phyloP scores from a whole-genome alignment of 2,329 filamentous ascomycete species.

The Microdochium trichocladiopsis region DNA sequence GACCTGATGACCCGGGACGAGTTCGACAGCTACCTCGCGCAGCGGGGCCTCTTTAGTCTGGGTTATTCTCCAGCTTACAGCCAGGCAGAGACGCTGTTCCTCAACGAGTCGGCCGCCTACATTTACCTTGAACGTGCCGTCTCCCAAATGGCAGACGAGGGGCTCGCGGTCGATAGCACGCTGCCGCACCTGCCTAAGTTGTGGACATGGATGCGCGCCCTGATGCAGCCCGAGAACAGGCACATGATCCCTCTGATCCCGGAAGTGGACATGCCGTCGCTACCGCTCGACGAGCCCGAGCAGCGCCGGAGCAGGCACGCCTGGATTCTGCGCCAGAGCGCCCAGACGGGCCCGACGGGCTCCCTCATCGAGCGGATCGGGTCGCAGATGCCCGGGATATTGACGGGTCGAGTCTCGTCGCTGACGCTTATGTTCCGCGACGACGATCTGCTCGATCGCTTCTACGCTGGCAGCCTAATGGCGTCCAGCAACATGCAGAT shows the following conservation, averaged over 20 bases:
- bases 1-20: not conserved
- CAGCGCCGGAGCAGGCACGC: not conserved
- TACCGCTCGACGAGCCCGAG: too few species aligned
- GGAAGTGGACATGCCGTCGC: too few species aligned
- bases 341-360: not conserved
- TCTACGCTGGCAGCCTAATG: not conserved
- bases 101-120: not conserved
- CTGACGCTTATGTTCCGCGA: conserved; percentile 7
- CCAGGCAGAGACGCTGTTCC: not conserved
- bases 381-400: not conserved
- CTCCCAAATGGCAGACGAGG: not conserved
- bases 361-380: conserved; percentile 3
- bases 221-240: not conserved
- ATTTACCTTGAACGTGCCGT: not conserved
- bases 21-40: not conserved
- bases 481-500: not conserved
- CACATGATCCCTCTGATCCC: not conserved
- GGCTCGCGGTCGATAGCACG: not conserved
- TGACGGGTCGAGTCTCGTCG: not conserved
- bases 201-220: not conserved
- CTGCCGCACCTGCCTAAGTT: not conserved
- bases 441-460: conserved; percentile 3
- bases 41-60: not conserved
- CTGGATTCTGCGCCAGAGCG: not conserved
- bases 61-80: not conserved